Conservation (phyloP, 306 rosid genomes). For the Styphnolobium japonicum region DNA sequence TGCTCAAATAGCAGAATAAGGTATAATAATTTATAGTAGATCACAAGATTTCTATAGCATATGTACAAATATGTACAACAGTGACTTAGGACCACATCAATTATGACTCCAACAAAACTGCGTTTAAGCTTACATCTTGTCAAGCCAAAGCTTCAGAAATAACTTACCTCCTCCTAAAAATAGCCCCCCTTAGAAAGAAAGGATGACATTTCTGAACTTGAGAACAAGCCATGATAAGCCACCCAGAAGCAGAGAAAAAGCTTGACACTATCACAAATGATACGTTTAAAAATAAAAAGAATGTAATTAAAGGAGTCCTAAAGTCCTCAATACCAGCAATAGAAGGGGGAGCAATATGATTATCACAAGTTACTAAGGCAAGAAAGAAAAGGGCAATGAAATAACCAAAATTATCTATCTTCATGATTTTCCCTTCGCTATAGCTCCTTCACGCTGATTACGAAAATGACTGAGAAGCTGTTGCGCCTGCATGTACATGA, state of each 20-base stretch:
- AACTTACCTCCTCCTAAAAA: conserved; percentile 6
- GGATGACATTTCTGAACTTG: background rate
- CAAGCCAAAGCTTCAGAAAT: conserved; percentile 5
- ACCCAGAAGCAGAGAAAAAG: background rate
- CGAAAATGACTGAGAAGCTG: conserved; percentile 96
- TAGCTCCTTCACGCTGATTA: conserved; percentile 72
- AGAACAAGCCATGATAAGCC: background rate
- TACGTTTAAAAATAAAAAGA: conserved; percentile 31
- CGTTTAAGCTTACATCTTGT: conserved; percentile 12
- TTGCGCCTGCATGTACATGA: conserved; percentile 71
- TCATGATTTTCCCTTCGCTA: conserved; percentile 71
- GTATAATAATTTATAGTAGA: background rate
- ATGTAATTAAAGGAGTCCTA: conserved; percentile 27
- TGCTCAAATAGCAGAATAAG: background rate
- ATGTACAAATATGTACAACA: conserved; percentile 39
- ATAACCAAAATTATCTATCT: conserved; percentile 36
- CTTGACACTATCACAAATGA: conserved; percentile 19
- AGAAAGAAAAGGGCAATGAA: conserved; percentile 24
- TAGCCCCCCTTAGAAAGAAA: background rate
- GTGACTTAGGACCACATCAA: background rate
- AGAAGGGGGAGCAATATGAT: conserved; percentile 11
- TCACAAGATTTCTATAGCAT: conserved; percentile 26
- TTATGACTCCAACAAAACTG: conserved; percentile 19
- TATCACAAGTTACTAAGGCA: background rate
- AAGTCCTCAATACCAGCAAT: conserved; percentile 4